Conservation (phyloP, 352 stramenopile genomes). For the Pythium myriotylum region DNA sequence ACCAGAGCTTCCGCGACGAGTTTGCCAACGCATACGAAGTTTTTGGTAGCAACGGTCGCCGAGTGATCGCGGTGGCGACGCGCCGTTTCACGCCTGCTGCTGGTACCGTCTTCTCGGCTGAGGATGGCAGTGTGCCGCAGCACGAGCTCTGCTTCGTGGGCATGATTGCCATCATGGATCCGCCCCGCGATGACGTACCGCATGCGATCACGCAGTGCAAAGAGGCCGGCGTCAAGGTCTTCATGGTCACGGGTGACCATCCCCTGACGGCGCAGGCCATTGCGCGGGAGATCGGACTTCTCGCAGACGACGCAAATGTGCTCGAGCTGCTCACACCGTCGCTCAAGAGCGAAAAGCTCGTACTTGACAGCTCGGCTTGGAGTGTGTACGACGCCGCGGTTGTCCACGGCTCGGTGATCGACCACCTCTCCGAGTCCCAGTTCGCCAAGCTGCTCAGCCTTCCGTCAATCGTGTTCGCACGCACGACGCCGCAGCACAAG, state of each 20-base stretch:
- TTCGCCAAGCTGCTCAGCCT: constrained; percentile 37
- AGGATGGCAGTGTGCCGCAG: constrained; percentile 44
- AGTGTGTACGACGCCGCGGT: constrained; percentile 47
- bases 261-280: constrained; percentile 87
- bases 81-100: constrained; percentile 29
- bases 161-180: constrained; percentile 93
- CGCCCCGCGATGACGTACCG: constrained; percentile 75
- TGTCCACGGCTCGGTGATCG: constrained; percentile 51
- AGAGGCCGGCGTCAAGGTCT: constrained; percentile 86
- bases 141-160: constrained; percentile 79
- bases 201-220: constrained; percentile 81
- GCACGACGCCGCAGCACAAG: constrained; percentile 92
- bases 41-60: constrained; percentile 45
- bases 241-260: constrained; percentile 93
- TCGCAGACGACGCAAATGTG: constrained; percentile 46
- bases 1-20: constrained; percentile 37
- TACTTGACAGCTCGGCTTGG: constrained; percentile 9
- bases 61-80: constrained; percentile 49
- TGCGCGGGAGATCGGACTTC: constrained; percentile 79
- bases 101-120: constrained; percentile 36
- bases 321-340: constrained; percentile 31
- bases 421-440: constrained; percentile 34
- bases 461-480: constrained; percentile 92
- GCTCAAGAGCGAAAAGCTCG: constrained; percentile 12
- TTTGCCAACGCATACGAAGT: constrained; percentile 56